Conservation (phyloP, 106 monocot species). For the Platanthera zijinensis region DNA sequence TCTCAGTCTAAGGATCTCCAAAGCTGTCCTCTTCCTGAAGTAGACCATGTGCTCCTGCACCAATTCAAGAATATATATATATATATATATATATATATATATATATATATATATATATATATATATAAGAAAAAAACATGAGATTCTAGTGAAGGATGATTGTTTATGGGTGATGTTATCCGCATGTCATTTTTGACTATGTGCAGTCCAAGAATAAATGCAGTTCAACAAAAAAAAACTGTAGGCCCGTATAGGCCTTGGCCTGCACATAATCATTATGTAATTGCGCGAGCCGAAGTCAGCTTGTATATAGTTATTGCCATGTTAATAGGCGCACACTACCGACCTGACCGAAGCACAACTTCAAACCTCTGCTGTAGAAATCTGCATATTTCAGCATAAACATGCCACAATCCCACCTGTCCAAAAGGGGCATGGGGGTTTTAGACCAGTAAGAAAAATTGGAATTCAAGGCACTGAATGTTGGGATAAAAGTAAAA, state of each 20-base stretch:
- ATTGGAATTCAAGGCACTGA: neutral
- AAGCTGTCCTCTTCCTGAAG: conserved; percentile 70
- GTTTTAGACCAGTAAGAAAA: neutral
- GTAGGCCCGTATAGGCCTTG: too few species aligned
- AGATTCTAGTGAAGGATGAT: neutral
- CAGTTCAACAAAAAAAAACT: too few species aligned
- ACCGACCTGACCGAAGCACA: conserved; percentile 64
- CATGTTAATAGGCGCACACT: neutral
- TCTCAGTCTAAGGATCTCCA: conserved; percentile 55
- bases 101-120: neutral
- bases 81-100: neutral
- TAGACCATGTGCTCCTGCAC: conserved; percentile 71
- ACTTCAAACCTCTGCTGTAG: conserved; percentile 60
- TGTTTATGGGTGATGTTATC: too few species aligned
- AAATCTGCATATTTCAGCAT: conserved; percentile 97
- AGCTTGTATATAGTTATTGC: too few species aligned
- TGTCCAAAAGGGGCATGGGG: conserved; percentile 10
- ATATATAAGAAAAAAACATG: neutral
- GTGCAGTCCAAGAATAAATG: too few species aligned
- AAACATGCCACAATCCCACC: conserved; percentile 98
- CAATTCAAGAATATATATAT: neutral
- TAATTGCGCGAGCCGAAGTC: too few species aligned
- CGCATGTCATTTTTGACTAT: too few species aligned
- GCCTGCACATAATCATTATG: too few species aligned
- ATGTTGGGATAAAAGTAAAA: too few species aligned